Conservation (phyloP, 768 basidiomycete species). For the Leccinum boreale region DNA sequence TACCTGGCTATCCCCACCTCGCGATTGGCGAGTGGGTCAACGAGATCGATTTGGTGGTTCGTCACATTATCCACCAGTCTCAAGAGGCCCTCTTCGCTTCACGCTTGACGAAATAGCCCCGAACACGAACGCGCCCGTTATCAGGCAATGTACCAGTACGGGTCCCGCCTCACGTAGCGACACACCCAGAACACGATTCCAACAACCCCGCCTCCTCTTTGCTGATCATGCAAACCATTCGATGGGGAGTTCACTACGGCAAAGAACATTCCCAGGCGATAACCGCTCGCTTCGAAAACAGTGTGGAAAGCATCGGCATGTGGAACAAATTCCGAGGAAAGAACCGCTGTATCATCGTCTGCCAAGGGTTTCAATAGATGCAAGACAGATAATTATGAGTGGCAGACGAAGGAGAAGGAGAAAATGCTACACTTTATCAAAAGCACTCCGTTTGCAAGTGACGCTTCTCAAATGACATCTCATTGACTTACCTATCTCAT, state of each 20-base stretch:
- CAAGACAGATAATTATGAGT: conserved; percentile 85
- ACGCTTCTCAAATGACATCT: no score
- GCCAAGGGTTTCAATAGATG: conserved; percentile 48
- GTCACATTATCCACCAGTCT: conserved; percentile 11
- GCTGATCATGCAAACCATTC: no score
- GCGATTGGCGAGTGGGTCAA: conserved; percentile 58
- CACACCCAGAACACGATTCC: no score
- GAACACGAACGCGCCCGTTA: conserved; percentile 64
- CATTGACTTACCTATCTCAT: no score
- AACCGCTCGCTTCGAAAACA: conserved; percentile 84
- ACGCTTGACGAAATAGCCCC: no score
- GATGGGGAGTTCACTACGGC: no score
- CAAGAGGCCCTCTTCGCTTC: no score
- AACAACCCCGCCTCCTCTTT: no score
- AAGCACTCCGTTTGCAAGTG: no score
- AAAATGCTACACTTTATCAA: conserved; percentile 65
- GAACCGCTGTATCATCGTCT: conserved; percentile 81
- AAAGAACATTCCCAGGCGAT: conserved; percentile 75
- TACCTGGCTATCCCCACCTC: conserved; percentile 43
- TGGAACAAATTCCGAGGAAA: conserved; percentile 81
- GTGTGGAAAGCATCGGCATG: conserved; percentile 72
- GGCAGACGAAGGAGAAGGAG: conserved; percentile 80
- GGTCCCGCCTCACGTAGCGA: background rate
- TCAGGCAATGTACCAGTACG: conserved; percentile 42
- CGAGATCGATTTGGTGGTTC: conserved; percentile 51